These are phyloP conservation scores for Apocynum venetum DNA, from an alignment of 257 asterid species.

Conservation along the genomic window DNA sequence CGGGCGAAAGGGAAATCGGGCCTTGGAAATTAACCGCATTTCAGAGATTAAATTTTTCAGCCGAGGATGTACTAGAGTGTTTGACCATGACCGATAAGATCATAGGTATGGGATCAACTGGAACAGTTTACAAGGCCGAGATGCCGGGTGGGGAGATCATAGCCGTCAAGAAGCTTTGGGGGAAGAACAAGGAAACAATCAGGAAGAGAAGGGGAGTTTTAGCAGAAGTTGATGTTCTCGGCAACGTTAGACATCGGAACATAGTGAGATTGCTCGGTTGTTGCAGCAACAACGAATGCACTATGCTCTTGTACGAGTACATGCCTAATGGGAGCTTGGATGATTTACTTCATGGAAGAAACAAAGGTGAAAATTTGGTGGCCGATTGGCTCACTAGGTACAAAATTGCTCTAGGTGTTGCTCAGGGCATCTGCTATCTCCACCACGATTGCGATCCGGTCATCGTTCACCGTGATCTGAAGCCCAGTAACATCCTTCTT, in stretches of 20 bases:
- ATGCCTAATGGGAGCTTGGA: conserved; percentile 92
- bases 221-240: conserved; percentile 89
- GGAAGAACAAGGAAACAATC: conserved; percentile 58
- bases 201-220: conserved; percentile 57
- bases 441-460: conserved; percentile 90
- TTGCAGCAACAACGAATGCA: conserved; percentile 52
- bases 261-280: conserved; percentile 76
- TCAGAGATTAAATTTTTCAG: conserved; percentile 73
- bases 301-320: conserved; percentile 85
- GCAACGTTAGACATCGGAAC: conserved; percentile 81
- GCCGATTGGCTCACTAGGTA: conserved; percentile 74
- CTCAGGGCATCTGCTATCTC: conserved; percentile 84
- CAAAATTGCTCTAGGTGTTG: conserved; percentile 75
- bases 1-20: conserved; percentile 38
- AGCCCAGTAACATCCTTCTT: conserved; percentile 71
- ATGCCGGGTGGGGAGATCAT: conserved; percentile 91
- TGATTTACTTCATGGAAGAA: conserved; percentile 69
- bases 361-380: conserved; percentile 45
- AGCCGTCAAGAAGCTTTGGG: conserved; percentile 87
- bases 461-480: conserved; percentile 71
- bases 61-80: conserved; percentile 67
- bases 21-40: conserved; percentile 90
- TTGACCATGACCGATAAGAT: conserved; percentile 50
- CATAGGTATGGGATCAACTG: conserved; percentile 81
- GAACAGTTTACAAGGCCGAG: conserved; percentile 86